Base-by-base conservation (phyloP, 176 grass and related monocot genomes). In the Musa schizocarpa region DNA sequence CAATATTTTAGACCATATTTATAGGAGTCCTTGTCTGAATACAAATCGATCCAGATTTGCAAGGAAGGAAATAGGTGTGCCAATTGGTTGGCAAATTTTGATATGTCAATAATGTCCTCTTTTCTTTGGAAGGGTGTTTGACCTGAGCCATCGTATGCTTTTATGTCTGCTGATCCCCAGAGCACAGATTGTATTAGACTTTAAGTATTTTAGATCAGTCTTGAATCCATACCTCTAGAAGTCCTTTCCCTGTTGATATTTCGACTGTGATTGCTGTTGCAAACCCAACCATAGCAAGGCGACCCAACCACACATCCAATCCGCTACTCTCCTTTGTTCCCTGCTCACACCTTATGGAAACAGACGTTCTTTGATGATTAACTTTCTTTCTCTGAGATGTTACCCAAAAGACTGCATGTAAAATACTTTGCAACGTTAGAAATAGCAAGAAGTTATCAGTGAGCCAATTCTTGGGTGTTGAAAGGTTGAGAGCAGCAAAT, bases 241-340 rank as follows among this genome's bases (percentile, higher is more conserved):
- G 53, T 61, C 88, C 90, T 79, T 93, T 89, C 61, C 94, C 94
- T 65, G 88, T 93, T 63, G 80, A 75, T 48, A 98, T 65, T 84
- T 98, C 94, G 61, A 88, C 56, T 78, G 84, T 68, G 72, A 98
- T 85, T 26, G 94, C 94, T 10, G 80, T 88, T 49, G 88, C 78
- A 87, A 98, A 84, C 78, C 94, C 81, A 21, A 89, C 11, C 94
- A 98, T 98, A 74, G 90, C 94, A 53, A 85, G 75, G 53, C 90
- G 94, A 50, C 94, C 84, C 24, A 90, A 74, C 94, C 94, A 93
- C 34, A 89, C 78, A 86, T 68, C 87, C 9, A 86, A 61, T 25
- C 61, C 86, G 72, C 26, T 72, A 65, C 57, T 77, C 57, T 74
- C 65, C 75, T 90, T 87, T 8, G 82, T n/a, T 72, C 81, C 80